phyloP scores from a whole-genome alignment of 306 rosid genomes.

The Amphicarpaea edgeworthii region DNA sequence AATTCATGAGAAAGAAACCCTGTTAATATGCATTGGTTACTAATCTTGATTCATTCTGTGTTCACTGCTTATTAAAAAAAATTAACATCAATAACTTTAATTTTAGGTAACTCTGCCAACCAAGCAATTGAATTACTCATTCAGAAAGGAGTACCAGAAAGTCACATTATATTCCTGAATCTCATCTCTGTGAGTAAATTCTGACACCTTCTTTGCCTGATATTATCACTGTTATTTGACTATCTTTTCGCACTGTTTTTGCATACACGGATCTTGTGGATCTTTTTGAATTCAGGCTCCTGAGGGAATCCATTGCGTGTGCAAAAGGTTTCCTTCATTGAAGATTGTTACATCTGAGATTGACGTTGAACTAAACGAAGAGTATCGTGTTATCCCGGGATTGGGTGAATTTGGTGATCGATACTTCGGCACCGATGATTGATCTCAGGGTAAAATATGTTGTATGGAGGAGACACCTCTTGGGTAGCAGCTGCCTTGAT shows the following conservation, averaged over 20 bases:
- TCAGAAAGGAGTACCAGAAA: slow-evolving; percentile 95
- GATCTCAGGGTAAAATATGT: too few relatives aligned
- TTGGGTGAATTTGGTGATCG: slow-evolving; percentile 97
- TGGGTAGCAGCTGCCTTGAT: slow-evolving; percentile 17
- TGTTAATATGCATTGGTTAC: slow-evolving; percentile 6
- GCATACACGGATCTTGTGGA: slow-evolving; percentile 19
- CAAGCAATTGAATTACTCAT: slow-evolving; percentile 95
- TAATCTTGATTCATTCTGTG: neutral
- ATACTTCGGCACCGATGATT: slow-evolving; percentile 88
- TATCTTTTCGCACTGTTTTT: slow-evolving; percentile 20
- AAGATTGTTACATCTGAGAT: slow-evolving; percentile 98
- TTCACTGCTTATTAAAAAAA: slow-evolving; percentile 35
- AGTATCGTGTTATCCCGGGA: slow-evolving; percentile 90
- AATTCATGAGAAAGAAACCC: slow-evolving; percentile 29
- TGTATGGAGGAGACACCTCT: too few relatives aligned
- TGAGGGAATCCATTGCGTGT: slow-evolving; percentile 94
- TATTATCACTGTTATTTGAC: neutral
- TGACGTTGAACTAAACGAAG: slow-evolving; percentile 78
- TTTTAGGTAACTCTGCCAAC: slow-evolving; percentile 92
- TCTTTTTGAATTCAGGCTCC: slow-evolving; percentile 71
- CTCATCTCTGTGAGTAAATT: slow-evolving; percentile 85
- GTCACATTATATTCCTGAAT: slow-evolving; percentile 90
- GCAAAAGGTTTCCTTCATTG: slow-evolving; percentile 81
- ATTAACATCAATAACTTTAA: slow-evolving; percentile 38
- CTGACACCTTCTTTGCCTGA: slow-evolving; percentile 19